These are phyloP conservation scores for Trypanosoma theileri DNA, from an alignment of 208 protist species.

Conservation along the genomic window DNA sequence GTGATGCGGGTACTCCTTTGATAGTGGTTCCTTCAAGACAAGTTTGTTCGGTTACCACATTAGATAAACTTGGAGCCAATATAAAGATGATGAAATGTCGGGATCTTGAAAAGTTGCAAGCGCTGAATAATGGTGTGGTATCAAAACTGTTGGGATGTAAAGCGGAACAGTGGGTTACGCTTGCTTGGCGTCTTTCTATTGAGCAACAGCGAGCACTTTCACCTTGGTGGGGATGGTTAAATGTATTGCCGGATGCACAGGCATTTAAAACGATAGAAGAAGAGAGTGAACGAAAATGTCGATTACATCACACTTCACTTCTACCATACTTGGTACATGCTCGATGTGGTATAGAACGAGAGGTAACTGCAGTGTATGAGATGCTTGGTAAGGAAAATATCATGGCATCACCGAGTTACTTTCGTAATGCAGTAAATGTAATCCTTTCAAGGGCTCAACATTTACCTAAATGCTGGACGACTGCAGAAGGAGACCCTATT, in stretches of 20 bases:
- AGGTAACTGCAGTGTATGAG: conserved; percentile 41
- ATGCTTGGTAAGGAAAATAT: conserved; percentile 47
- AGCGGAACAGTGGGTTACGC: conserved; percentile 55
- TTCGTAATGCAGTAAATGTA: conserved; percentile 60
- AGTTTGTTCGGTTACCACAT: conserved; percentile 48
- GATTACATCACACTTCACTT: conserved; percentile 59
- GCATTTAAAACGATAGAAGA: conserved; percentile 42
- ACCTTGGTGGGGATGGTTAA: conserved; percentile 82
- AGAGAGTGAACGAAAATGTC: conserved; percentile 49
- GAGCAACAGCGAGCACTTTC: conserved; percentile 78
- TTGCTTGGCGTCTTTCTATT: conserved; percentile 76
- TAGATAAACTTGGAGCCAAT: conserved; percentile 48
- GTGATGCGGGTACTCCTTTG: conserved; percentile 75
- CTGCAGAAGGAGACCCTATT: conserved; percentile 1
- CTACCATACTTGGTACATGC: conserved; percentile 56
- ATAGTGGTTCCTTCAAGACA: conserved; percentile 73
- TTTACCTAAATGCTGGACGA: conserved; percentile 61
- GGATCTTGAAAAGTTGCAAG: conserved; percentile 6
- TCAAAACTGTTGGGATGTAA: conserved; percentile 43
- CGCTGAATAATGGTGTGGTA: conserved; percentile 26
- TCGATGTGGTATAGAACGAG: conserved; percentile 38
- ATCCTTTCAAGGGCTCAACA: conserved; percentile 61
- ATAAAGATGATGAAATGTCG: background rate
- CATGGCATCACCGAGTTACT: conserved; percentile 38
- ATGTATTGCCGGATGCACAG: conserved; percentile 45